A percentile compares a stretch with the other conserved stretches of the same genome.
phyloP scores from a whole-genome alignment of 768 basidiomycete genomes.

The Termitomyces eurrhizus region DNA sequence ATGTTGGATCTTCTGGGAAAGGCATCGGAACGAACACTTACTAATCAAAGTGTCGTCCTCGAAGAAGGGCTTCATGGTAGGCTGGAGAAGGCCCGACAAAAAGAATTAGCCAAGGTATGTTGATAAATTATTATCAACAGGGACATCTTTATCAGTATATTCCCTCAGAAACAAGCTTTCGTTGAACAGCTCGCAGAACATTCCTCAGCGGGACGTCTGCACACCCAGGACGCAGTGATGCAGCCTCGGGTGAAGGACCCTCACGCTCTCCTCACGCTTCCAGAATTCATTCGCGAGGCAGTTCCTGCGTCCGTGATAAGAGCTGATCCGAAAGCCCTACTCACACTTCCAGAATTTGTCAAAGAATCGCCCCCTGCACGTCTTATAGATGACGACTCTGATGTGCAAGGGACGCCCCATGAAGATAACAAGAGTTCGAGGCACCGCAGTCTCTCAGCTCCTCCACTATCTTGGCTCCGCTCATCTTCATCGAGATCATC shows the following conservation, averaged over 20 bases:
- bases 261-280: conserved; percentile 49
- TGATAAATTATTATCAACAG: not conserved
- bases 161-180: conserved; percentile 62
- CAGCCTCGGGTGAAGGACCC: conserved; percentile 43
- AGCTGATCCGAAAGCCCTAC: conserved; percentile 42
- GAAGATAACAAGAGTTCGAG: conserved; percentile 31
- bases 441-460: conserved; percentile 56
- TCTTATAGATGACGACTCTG: conserved; percentile 13
- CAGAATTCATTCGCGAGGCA: conserved; percentile 61
- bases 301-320: conserved; percentile 32
- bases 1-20: conserved; percentile 69
- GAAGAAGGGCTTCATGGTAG: conserved; percentile 55
- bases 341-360: conserved; percentile 59
- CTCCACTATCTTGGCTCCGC: conserved; percentile 56
- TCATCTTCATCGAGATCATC: conserved; percentile 28
- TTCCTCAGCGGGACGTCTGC: conserved; percentile 69
- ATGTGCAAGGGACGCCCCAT: conserved; percentile 10
- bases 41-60: conserved; percentile 66
- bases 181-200: conserved; percentile 71
- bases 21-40: conserved; percentile 63
- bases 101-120: conserved; percentile 62
- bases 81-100: conserved; percentile 51
- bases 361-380: conserved; percentile 40
- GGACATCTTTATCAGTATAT: not conserved
- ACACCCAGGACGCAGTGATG: conserved; percentile 73